phyloP scores from a whole-genome alignment of 2,329 filamentous ascomycete genomes.

The Cercospora berteroae region DNA sequence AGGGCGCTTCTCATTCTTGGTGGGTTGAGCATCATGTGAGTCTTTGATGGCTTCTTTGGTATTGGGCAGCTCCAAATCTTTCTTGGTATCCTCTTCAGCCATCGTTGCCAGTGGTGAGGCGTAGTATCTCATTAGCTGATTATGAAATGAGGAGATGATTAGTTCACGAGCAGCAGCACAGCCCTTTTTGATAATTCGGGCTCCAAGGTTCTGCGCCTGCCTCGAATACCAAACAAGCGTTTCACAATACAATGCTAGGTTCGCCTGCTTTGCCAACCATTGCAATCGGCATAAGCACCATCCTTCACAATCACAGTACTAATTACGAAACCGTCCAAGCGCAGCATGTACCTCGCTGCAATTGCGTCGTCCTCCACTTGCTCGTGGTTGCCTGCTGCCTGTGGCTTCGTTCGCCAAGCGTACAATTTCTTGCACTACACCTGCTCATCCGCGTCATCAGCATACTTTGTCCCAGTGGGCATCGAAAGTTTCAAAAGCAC shows the following conservation, averaged over 20 bases:
- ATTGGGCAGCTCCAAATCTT: neutral
- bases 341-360: neutral
- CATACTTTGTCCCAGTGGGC: neutral
- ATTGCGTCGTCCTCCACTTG: neutral
- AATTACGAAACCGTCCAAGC: neutral
- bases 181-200: conserved; percentile 2
- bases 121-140: conserved; percentile 5
- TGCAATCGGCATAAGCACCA: conserved; percentile 2
- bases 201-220: conserved; percentile 9
- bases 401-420: conserved; percentile 1
- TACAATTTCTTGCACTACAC: neutral
- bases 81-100: conserved; percentile 3
- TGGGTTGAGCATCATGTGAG: neutral
- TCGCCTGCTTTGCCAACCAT: conserved; percentile 2
- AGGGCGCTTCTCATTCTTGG: conserved; percentile 6
- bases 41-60: neutral
- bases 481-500: neutral
- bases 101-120: conserved; percentile 4
- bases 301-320: neutral
- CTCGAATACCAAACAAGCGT: conserved; percentile 9
- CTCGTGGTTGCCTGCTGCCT: neutral
- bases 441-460: conserved; percentile 6
- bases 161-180: neutral
- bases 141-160: neutral
- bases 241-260: conserved; percentile 4